Conservation (phyloP, 148 eudicot species). For the Vaccinium myrtillus region DNA sequence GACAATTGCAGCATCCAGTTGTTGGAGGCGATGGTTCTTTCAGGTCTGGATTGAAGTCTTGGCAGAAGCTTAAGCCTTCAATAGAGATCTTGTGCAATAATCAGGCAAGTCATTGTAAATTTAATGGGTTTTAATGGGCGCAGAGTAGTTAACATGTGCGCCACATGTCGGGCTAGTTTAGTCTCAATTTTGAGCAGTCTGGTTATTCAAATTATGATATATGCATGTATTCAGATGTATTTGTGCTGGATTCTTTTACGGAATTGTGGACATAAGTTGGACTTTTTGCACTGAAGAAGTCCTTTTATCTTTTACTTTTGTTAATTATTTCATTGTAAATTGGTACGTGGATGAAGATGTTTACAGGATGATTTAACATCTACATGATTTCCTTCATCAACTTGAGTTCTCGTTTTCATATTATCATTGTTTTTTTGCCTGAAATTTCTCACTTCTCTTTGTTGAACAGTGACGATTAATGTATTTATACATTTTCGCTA, state of each 20-base stretch:
- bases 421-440: not conserved
- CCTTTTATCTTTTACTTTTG: not conserved
- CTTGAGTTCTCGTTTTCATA: not conserved
- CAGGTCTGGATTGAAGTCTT: conserved; percentile 64
- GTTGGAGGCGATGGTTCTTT: conserved; percentile 60
- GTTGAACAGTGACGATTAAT: not conserved
- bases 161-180: not conserved
- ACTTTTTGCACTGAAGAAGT: not conserved
- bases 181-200: not conserved
- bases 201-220: not conserved
- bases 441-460: not conserved
- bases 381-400: not conserved
- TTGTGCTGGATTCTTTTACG: conserved; percentile 6
- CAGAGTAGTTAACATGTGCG: conserved; percentile 1
- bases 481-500: not conserved
- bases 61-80: conserved; percentile 82
- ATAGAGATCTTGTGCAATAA: conserved; percentile 92
- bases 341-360: not conserved
- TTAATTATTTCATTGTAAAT: not conserved
- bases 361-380: not conserved
- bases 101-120: conserved; percentile 53
- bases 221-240: conserved; percentile 3
- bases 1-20: conserved; percentile 46
- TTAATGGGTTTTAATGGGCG: not conserved
- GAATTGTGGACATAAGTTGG: not conserved